phyloP scores from a whole-genome alignment of 2,329 filamentous ascomycete species.

The Sphaerostilbella broomeana region DNA sequence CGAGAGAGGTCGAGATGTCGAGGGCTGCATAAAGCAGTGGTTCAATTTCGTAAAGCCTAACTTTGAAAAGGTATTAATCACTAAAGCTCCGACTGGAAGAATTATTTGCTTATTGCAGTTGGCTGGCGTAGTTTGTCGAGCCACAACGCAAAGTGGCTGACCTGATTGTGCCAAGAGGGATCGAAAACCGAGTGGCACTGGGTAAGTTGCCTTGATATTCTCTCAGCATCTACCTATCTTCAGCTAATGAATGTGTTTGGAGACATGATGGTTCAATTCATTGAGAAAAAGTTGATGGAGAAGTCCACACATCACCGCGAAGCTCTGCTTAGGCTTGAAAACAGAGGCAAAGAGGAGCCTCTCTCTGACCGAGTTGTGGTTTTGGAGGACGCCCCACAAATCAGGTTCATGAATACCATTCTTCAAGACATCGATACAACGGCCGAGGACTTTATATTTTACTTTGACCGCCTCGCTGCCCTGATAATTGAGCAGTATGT shows the following conservation, averaged over 20 bases:
- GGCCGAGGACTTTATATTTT: slow-evolving; percentile 92
- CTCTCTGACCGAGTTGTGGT: slow-evolving; percentile 70
- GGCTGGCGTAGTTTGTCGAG: slow-evolving; percentile 62
- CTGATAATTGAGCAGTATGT: slow-evolving; percentile 71
- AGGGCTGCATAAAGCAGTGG: slow-evolving; percentile 98
- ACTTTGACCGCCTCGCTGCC: slow-evolving; percentile 85
- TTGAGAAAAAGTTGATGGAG: slow-evolving; percentile 76
- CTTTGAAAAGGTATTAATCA: slow-evolving; percentile 60
- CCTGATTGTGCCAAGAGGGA: slow-evolving; percentile 88
- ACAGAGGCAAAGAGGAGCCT: slow-evolving; percentile 62
- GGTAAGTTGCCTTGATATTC: slow-evolving; percentile 36
- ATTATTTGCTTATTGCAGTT: background rate
- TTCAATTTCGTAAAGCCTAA: slow-evolving; percentile 95
- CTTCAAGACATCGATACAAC: slow-evolving; percentile 72
- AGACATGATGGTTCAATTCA: slow-evolving; percentile 92
- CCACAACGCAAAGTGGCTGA: slow-evolving; percentile 89
- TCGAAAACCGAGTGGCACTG: slow-evolving; percentile 92
- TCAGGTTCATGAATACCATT: slow-evolving; percentile 84
- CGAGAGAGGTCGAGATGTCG: slow-evolving; percentile 82
- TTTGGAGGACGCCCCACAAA: slow-evolving; percentile 69
- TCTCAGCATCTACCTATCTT: background rate
- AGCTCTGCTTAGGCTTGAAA: slow-evolving; percentile 69
- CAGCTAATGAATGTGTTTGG: background rate
- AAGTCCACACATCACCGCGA: slow-evolving; percentile 80
- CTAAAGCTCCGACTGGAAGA: background rate